These are phyloP conservation scores for Prosopis cineraria DNA, from an alignment of 306 rosid genomes.

Conservation along the genomic window DNA sequence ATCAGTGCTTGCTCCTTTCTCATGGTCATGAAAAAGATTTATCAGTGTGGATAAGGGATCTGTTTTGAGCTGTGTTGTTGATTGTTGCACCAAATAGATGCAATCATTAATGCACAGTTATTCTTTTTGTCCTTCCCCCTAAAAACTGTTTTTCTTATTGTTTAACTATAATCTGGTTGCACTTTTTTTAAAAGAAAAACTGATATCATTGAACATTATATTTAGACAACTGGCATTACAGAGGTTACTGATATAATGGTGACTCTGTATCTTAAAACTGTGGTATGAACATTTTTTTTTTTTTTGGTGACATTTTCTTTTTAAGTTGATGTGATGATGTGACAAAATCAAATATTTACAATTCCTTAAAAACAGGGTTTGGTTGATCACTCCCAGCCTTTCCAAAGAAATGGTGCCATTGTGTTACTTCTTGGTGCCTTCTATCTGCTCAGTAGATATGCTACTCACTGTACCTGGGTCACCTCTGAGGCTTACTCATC, in stretches of 20 bases:
- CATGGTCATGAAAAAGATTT: not conserved
- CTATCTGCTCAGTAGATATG: constrained; percentile 90
- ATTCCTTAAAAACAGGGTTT: constrained; percentile 61
- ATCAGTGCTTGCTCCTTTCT: not conserved
- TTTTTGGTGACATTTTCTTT: constrained; percentile 10
- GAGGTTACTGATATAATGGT: constrained; percentile 5
- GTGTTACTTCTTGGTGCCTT: constrained; percentile 88
- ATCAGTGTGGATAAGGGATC: not conserved
- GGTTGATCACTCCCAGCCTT: constrained; percentile 92
- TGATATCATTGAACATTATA: constrained; percentile 16
- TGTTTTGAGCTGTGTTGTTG: not conserved
- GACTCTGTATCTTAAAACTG: constrained; percentile 10
- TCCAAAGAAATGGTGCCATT: constrained; percentile 87
- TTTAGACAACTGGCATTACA: constrained; percentile 18
- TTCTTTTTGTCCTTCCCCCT: not conserved
- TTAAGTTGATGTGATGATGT: constrained; percentile 27
- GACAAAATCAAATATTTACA: constrained; percentile 3
- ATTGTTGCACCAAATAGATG: not conserved
- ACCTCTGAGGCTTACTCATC: constrained; percentile 99
- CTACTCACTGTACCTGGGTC: constrained; percentile 98
- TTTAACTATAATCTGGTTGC: not conserved
- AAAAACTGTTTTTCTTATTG: not conserved
- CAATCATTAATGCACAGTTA: not conserved
- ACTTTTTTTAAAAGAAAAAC: too few relatives aligned
- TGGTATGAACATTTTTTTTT: not conserved